A percentile compares a stretch with the other conserved stretches of the same genome.
phyloP scores from a whole-genome alignment of 805 yeast species.

The Wickerhamiella sorbophila region DNA sequence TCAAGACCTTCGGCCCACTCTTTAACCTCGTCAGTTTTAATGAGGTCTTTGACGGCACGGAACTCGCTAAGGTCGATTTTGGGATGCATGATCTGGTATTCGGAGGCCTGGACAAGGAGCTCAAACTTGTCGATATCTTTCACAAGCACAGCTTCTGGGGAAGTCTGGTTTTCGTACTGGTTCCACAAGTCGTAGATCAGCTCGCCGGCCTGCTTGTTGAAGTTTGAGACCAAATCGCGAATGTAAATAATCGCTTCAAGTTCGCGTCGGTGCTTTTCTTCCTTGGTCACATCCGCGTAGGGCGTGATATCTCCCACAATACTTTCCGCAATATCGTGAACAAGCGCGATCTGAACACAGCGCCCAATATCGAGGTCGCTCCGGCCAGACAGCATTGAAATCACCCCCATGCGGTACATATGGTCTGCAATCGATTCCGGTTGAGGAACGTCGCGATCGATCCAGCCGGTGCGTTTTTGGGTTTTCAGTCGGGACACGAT shows the following conservation, averaged over 20 bases:
- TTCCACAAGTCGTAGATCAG: constrained; percentile 65
- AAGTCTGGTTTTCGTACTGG: constrained; percentile 76
- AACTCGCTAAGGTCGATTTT: constrained; percentile 53
- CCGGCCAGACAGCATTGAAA: constrained; percentile 50
- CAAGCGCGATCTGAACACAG: constrained; percentile 73
- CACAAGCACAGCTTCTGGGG: constrained; percentile 74
- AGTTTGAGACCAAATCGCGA: constrained; percentile 44
- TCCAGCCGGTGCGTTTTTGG: constrained; percentile 89
- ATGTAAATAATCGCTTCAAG: constrained; percentile 55
- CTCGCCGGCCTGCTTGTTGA: constrained; percentile 44
- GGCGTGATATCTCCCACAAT: constrained; percentile 94
- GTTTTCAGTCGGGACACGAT: constrained; percentile 58
- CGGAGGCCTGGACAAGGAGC: constrained; percentile 37
- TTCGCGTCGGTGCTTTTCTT: constrained; percentile 77
- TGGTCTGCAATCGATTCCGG: constrained; percentile 82
- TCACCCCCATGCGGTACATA: constrained; percentile 86
- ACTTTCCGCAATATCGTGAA: constrained; percentile 90
- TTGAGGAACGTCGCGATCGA: constrained; percentile 44
- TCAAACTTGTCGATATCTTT: constrained; percentile 91
- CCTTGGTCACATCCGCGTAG: constrained; percentile 51
- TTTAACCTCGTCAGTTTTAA: constrained; percentile 59
- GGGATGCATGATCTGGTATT: constrained; percentile 59
- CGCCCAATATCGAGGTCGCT: constrained; percentile 42
- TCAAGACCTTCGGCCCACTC: constrained; percentile 44
- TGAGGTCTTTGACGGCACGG: constrained; percentile 41